Percentiles rank a stretch among this genome's conserved stretches.
phyloP scores from a whole-genome alignment of 805 yeast species.

The Teunomyces stri region DNA sequence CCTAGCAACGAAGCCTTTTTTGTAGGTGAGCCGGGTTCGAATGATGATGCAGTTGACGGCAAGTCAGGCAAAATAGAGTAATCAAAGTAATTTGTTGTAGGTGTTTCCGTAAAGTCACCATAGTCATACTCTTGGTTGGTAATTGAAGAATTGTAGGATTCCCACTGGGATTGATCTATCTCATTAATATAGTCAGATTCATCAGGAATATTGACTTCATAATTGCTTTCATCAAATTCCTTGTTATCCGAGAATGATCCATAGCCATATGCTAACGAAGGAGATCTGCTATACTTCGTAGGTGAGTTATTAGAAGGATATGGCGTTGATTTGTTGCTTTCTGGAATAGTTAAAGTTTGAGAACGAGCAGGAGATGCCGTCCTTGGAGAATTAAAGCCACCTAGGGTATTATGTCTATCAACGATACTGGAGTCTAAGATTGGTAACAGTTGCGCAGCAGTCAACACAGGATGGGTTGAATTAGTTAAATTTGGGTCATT shows the following conservation, averaged over 20 bases:
- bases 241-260: conserved; percentile 8
- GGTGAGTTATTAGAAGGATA: conserved; percentile 24
- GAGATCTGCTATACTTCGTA: conserved; percentile 22
- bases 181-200: conserved; percentile 8
- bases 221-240: conserved; percentile 10
- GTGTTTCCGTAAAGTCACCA: conserved; percentile 16
- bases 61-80: conserved; percentile 36
- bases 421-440: neutral
- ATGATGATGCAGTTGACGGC: conserved; percentile 14
- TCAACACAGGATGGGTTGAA: conserved; percentile 1
- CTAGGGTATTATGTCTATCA: neutral
- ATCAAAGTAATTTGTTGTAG: conserved; percentile 28
- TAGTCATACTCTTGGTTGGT: conserved; percentile 8
- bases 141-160: neutral
- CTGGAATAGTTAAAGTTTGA: conserved; percentile 7
- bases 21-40: conserved; percentile 2
- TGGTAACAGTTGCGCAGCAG: neutral
- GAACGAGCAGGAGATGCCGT: conserved; percentile 9
- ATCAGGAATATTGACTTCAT: neutral
- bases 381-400: neutral
- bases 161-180: conserved; percentile 8
- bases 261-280: conserved; percentile 18
- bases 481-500: neutral
- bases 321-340: neutral
- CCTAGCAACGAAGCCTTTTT: conserved; percentile 2